Conservation (phyloP, 1,284 basidiomycete species). For the Ceratobasidium sp. region DNA sequence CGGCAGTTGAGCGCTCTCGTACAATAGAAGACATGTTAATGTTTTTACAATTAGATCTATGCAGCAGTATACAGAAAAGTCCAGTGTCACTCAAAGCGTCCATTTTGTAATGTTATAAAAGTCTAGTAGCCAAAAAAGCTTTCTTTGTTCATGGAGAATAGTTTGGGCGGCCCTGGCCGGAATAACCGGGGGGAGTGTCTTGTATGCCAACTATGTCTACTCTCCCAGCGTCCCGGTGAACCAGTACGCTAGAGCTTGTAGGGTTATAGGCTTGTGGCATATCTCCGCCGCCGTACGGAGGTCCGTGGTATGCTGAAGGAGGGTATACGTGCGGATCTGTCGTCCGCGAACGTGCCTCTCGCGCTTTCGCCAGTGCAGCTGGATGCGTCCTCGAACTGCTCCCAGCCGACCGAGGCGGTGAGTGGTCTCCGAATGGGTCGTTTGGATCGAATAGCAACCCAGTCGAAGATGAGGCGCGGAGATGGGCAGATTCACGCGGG, state of each 20-base stretch:
- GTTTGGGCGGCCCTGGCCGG: neutral
- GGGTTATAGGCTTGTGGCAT: constrained; percentile 13
- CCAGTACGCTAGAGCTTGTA: constrained; percentile 17
- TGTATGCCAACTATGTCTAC: constrained; percentile 3
- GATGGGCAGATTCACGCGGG: constrained; percentile 39
- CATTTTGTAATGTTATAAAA: too few relatives aligned
- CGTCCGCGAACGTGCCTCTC: constrained; percentile 28
- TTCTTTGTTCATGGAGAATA: neutral
- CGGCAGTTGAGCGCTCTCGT: neutral
- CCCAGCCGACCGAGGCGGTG: constrained; percentile 1
- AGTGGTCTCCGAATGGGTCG: constrained; percentile 38
- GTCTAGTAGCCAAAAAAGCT: too few relatives aligned
- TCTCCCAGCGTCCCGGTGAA: constrained; percentile 38
- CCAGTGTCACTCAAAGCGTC: too few relatives aligned
- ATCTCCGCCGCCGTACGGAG: neutral
- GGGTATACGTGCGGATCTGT: constrained; percentile 35
- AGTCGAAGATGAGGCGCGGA: constrained; percentile 38
- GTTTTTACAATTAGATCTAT: too few relatives aligned
- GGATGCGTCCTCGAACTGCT: constrained; percentile 17
- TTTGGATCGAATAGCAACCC: constrained; percentile 31
- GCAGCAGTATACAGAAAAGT: too few relatives aligned
- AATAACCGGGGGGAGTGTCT: constrained; percentile 16
- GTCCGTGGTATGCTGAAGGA: constrained; percentile 35
- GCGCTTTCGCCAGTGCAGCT: constrained; percentile 17
- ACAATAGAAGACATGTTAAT: neutral